Base-by-base conservation (phyloP, 2,329 filamentous ascomycete species). In the Trichoderma sp. region DNA sequence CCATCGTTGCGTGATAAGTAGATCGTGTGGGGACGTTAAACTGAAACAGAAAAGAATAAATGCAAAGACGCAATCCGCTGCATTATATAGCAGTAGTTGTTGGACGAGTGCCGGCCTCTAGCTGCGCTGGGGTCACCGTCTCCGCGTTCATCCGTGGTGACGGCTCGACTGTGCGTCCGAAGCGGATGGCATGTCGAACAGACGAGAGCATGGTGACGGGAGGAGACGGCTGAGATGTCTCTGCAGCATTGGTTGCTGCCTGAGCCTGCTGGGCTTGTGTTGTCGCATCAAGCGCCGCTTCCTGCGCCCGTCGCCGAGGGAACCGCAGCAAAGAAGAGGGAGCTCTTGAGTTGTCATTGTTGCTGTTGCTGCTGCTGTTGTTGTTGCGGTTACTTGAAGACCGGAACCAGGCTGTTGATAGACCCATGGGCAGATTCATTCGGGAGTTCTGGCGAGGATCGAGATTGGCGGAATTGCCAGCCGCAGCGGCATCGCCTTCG, bases 391-490 rank as follows among this genome's bases (percentile, higher is more conserved):
- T 58, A 34, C 32, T 32, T 21, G 73, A 73, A 6, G 74, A 73
- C 36, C 79, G 77, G 53, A 81, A 82, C 78, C 83, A 85, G 4
- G 83, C 82, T 34, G 82, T 78, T 74, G 81, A 71, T 79, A 85
- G 72, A 79, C 76, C 74, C n/a, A 76, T 73, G 34, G 86, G 86
- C 74, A 88, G 81, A 72, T 87, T 87, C 73, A 86, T 81, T 15
- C 86, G 84, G 2, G 80, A 80, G 63, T 83, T 83, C 64, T 79
- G 81, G 39, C 83, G 82, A 47, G 82, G 74, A 56, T 81, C 80
- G 30, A 81, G 77, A 47, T 73, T 77, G 9, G 73, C 60, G 34
- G 71, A 32, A 32, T 73, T 76, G 60, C 76, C 76, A 26, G 72
- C 28, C 11, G 64, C 39, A 34, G 58, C 70, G 32, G 64, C 65